A percentile compares a stretch with the other conserved stretches of the same genome.
These are phyloP conservation scores for Neurospora sp. DNA, from an alignment of 495 filamentous ascomycete species.

Conservation along the genomic window DNA sequence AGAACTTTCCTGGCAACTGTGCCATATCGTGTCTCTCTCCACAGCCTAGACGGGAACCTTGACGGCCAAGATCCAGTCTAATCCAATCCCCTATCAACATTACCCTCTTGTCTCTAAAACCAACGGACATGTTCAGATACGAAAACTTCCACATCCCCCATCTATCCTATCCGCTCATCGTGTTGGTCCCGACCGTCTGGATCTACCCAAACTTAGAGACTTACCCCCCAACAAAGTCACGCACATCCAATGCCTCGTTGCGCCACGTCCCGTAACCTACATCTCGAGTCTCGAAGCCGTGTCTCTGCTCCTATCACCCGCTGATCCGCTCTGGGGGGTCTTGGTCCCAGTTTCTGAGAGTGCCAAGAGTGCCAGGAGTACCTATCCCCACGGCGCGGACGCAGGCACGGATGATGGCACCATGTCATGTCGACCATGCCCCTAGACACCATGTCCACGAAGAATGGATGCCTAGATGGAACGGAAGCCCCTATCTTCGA, in stretches of 20 bases:
- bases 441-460: not conserved
- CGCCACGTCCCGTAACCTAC: not conserved
- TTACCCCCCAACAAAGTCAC: not conserved
- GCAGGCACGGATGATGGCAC: not conserved
- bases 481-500: not conserved
- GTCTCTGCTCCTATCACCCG: not conserved
- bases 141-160: not conserved
- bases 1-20: not conserved
- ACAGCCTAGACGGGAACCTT: not conserved
- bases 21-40: not conserved
- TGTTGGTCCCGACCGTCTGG: not conserved
- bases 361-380: not conserved
- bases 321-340: not conserved
- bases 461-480: not conserved
- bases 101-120: not conserved
- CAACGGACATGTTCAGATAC: not conserved
- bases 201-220: not conserved
- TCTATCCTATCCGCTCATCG: not conserved
- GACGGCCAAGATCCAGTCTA: not conserved
- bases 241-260: not conserved
- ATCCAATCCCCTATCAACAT: not conserved
- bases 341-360: not conserved
- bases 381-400: not conserved
- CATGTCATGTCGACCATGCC: not conserved
- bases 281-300: not conserved